These are phyloP conservation scores for Fusarium goolgardi DNA, from an alignment of 2,329 filamentous ascomycete species.

Conservation along the genomic window DNA sequence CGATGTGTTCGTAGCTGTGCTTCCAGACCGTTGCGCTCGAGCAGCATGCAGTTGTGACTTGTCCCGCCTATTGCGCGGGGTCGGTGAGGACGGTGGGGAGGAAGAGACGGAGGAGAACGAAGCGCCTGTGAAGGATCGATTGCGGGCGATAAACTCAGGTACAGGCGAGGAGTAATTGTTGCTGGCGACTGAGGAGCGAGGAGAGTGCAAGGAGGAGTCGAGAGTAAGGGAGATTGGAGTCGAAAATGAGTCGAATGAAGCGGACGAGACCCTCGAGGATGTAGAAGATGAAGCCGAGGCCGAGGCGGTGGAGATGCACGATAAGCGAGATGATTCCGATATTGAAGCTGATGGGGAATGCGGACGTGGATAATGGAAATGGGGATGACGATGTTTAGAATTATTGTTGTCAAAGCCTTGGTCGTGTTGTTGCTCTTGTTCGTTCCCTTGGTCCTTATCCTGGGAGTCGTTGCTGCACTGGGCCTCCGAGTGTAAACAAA, in stretches of 20 bases:
- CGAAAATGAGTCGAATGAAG: slow-evolving; percentile 39
- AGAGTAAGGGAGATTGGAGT: slow-evolving; percentile 38
- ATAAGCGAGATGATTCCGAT: slow-evolving; percentile 43
- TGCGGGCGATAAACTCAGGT: slow-evolving; percentile 29
- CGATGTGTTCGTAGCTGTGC: slow-evolving; percentile 46
- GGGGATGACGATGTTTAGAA: slow-evolving; percentile 43
- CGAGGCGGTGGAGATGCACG: slow-evolving; percentile 44
- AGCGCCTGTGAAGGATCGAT: slow-evolving; percentile 39
- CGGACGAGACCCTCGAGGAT: slow-evolving; percentile 40
- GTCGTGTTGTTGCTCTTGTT: slow-evolving; percentile 16
- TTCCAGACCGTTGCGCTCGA: slow-evolving; percentile 59
- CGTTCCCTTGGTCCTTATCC: slow-evolving; percentile 20
- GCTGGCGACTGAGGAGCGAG: slow-evolving; percentile 17
- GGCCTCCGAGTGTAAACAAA: slow-evolving; percentile 56
- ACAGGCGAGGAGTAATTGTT: slow-evolving; percentile 34
- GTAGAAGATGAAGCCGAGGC: slow-evolving; percentile 32
- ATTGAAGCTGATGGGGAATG: slow-evolving; percentile 42
- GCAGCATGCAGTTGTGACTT: slow-evolving; percentile 63
- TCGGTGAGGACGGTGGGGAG: slow-evolving; percentile 47
- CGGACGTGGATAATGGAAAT: slow-evolving; percentile 43
- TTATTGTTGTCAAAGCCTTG: slow-evolving; percentile 15
- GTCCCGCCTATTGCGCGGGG: slow-evolving; percentile 57
- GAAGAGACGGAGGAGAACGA: slow-evolving; percentile 33
- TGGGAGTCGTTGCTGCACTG: slow-evolving; percentile 28
- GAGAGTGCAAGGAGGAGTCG: slow-evolving; percentile 29